These are phyloP conservation scores for Kodamaea sp. DNA, from an alignment of 1,139 yeast genomes.

Conservation along the genomic window DNA sequence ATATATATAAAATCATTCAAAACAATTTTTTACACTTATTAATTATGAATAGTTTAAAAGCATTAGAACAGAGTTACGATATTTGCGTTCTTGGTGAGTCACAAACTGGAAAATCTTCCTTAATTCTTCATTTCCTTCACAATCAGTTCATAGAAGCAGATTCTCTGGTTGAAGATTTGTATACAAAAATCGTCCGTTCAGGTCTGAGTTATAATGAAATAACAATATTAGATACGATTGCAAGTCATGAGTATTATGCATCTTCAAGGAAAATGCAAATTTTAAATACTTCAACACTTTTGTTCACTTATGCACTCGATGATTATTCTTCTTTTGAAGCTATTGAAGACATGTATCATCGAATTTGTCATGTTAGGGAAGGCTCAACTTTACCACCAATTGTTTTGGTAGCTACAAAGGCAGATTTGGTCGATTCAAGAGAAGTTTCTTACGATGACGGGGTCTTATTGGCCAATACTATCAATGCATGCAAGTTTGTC, in stretches of 20 bases:
- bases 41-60: conserved; percentile 14
- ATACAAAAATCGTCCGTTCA: conserved; percentile 23
- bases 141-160: conserved; percentile 22
- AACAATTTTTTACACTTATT: neutral
- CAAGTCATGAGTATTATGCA: conserved; percentile 25
- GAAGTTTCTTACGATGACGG: conserved; percentile 32
- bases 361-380: conserved; percentile 13
- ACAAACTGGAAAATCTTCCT: conserved; percentile 30
- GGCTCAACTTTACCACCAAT: conserved; percentile 22
- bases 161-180: conserved; percentile 27
- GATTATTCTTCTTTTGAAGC: conserved; percentile 26
- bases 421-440: conserved; percentile 25
- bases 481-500: conserved; percentile 27
- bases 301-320: conserved; percentile 32
- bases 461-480: conserved; percentile 20
- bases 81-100: conserved; percentile 32
- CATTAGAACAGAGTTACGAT: conserved; percentile 27
- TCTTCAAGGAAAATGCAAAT: conserved; percentile 27
- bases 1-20: too few species aligned
- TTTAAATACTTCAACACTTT: conserved; percentile 27
- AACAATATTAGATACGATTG: conserved; percentile 27
- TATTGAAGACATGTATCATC: conserved; percentile 26
- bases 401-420: conserved; percentile 32
- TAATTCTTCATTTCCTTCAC: conserved; percentile 26
- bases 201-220: conserved; percentile 21